phyloP scores from a whole-genome alignment of 2,329 filamentous ascomycete genomes.

The Cladophialophora psammophila region DNA sequence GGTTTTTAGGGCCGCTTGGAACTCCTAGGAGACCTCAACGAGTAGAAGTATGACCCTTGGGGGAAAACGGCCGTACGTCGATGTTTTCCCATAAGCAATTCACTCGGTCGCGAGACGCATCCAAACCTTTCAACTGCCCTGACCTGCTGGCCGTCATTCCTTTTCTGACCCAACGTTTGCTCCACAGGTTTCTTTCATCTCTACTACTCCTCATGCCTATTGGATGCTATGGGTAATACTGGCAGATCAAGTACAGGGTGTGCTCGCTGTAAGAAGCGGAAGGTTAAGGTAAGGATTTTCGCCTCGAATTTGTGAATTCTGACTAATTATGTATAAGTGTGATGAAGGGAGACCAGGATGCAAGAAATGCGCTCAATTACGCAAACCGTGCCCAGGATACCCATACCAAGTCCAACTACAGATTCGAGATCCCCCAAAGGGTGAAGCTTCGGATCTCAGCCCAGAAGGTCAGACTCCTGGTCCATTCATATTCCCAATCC shows the following conservation, averaged over 20 bases:
- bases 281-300: slow-evolving; percentile 31
- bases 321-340: slow-evolving; percentile 28
- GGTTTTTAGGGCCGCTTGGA: slow-evolving; percentile 13
- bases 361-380: slow-evolving; percentile 36
- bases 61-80: neutral
- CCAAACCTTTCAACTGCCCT: neutral
- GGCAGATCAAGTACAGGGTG: slow-evolving; percentile 40
- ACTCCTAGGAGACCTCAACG: neutral
- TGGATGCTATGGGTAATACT: slow-evolving; percentile 36
- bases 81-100: slow-evolving; percentile 9
- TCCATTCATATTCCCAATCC: slow-evolving; percentile 9
- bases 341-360: slow-evolving; percentile 38
- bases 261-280: slow-evolving; percentile 33
- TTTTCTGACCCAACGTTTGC: neutral
- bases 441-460: neutral
- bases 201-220: neutral
- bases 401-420: slow-evolving; percentile 38
- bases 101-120: neutral
- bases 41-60: slow-evolving; percentile 15
- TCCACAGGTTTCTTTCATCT: slow-evolving; percentile 11
- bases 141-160: neutral
- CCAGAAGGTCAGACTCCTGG: neutral
- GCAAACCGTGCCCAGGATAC: slow-evolving; percentile 38
- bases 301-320: neutral
- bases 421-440: slow-evolving; percentile 22